phyloP scores from a whole-genome alignment of 1,139 yeast species.

The Sugiyamaella neomexicana region DNA sequence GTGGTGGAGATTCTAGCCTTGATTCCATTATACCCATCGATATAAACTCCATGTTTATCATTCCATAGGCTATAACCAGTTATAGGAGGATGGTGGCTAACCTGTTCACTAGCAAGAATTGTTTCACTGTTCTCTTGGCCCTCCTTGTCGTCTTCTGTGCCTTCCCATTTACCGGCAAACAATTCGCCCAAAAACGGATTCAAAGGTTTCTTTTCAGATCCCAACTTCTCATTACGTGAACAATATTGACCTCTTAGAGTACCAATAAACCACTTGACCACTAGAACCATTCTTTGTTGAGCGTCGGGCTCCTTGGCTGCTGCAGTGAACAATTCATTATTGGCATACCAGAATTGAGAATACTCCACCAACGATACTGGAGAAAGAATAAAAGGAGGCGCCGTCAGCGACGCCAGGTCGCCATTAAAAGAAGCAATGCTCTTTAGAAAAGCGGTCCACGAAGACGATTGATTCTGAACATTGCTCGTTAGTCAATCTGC shows the following conservation, averaged over 20 bases:
- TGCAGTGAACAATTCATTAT: conserved; percentile 75
- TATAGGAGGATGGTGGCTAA: conserved; percentile 93
- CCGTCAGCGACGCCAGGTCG: conserved; percentile 88
- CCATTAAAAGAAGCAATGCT: conserved; percentile 94
- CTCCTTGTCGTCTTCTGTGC: conserved; percentile 39
- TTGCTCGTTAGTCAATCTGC: too few relatives aligned
- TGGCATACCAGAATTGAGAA: conserved; percentile 82
- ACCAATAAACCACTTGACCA: conserved; percentile 86
- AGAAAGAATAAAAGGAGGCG: conserved; percentile 96
- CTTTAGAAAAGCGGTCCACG: conserved; percentile 57
- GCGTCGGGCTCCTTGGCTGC: conserved; percentile 53
- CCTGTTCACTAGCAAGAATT: conserved; percentile 80
- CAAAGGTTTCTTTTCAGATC: conserved; percentile 92
- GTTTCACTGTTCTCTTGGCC: conserved; percentile 50
- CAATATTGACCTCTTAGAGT: conserved; percentile 92
- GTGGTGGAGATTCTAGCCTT: conserved; percentile 81
- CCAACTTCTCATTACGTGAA: conserved; percentile 85
- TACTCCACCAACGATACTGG: conserved; percentile 88
- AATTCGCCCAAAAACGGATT: conserved; percentile 94
- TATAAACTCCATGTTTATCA: conserved; percentile 61
- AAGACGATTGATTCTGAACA: conserved; percentile 25
- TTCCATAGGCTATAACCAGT: conserved; percentile 83
- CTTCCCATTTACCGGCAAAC: conserved; percentile 78
- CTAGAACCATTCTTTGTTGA: conserved; percentile 68
- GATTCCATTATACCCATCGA: conserved; percentile 89